These are phyloP conservation scores for Nannochloropsis salina DNA, from an alignment of 108 stramenopile genomes.

Conservation along the genomic window DNA sequence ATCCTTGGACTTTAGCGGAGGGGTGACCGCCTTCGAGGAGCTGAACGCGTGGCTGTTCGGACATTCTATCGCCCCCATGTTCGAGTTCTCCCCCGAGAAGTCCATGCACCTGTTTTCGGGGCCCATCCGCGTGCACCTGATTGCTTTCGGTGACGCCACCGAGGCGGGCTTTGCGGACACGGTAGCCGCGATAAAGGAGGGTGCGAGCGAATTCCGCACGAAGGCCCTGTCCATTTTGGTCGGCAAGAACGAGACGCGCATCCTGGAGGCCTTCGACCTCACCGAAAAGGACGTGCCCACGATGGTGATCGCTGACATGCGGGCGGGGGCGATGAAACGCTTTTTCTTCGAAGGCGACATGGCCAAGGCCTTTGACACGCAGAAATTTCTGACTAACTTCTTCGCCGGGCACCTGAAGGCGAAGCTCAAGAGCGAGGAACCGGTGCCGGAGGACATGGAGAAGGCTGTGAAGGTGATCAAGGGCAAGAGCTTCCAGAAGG, in stretches of 20 bases:
- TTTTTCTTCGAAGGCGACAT: constrained; percentile 45
- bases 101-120: constrained; percentile 56
- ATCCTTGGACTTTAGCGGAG: not conserved
- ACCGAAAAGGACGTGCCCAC: constrained; percentile 45
- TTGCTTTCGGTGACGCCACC: constrained; percentile 30
- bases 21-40: constrained; percentile 30
- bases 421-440: constrained; percentile 55
- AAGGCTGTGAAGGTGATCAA: constrained; percentile 51
- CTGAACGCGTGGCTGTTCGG: constrained; percentile 41
- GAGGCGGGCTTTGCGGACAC: not conserved
- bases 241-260: constrained; percentile 49
- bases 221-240: constrained; percentile 50
- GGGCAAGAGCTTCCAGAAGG: constrained; percentile 49
- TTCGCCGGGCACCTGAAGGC: constrained; percentile 46
- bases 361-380: constrained; percentile 27
- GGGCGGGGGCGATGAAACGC: constrained; percentile 50
- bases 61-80: constrained; percentile 53
- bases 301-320: constrained; percentile 55
- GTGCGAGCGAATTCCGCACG: constrained; percentile 42
- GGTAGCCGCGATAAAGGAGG: constrained; percentile 25
- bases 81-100: constrained; percentile 47
- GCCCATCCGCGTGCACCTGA: constrained; percentile 35
- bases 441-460: constrained; percentile 45
- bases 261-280: constrained; percentile 58
- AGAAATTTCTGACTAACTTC: constrained; percentile 37